Percentiles rank a stretch among this genome's conserved stretches.
Conservation (phyloP, 1,139 yeast genomes). For the Geotrichum aggregatum region DNA sequence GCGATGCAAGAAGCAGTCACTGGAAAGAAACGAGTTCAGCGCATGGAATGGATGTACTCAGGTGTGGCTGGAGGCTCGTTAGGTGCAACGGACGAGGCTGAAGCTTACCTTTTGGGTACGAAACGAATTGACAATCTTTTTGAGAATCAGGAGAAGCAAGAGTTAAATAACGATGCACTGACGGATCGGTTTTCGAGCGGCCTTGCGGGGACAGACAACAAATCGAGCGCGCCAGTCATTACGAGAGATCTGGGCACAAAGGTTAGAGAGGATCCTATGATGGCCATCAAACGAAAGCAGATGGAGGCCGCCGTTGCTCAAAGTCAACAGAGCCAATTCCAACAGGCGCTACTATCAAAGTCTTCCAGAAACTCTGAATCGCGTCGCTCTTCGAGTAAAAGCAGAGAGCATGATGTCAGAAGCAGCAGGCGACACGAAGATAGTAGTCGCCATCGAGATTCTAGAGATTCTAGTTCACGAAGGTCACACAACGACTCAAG, state of each 20-base stretch:
- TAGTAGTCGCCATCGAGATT: constrained; percentile 8
- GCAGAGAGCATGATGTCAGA: neutral
- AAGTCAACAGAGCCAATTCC: constrained; percentile 8
- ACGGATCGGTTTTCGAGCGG: constrained; percentile 24
- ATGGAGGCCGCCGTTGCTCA: constrained; percentile 32
- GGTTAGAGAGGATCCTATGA: constrained; percentile 53
- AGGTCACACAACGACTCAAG: neutral
- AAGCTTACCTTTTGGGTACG: constrained; percentile 51
- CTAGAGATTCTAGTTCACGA: neutral
- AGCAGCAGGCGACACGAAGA: constrained; percentile 7
- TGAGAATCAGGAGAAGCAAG: constrained; percentile 24
- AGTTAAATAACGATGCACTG: constrained; percentile 23
- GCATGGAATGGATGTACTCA: constrained; percentile 85
- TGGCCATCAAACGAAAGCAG: constrained; percentile 46
- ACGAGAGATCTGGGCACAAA: constrained; percentile 29
- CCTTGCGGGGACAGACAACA: constrained; percentile 23
- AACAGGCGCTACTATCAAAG: neutral
- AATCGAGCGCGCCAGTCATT: constrained; percentile 18
- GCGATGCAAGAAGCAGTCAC: constrained; percentile 49
- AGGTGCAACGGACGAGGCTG: constrained; percentile 37
- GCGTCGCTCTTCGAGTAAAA: constrained; percentile 7
- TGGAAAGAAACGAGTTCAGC: constrained; percentile 48
- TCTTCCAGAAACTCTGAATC: neutral
- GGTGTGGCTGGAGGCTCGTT: constrained; percentile 35
- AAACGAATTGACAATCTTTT: constrained; percentile 43